These are phyloP conservation scores for Populus tremula DNA, from an alignment of 345 rosid genomes.

Conservation along the genomic window DNA sequence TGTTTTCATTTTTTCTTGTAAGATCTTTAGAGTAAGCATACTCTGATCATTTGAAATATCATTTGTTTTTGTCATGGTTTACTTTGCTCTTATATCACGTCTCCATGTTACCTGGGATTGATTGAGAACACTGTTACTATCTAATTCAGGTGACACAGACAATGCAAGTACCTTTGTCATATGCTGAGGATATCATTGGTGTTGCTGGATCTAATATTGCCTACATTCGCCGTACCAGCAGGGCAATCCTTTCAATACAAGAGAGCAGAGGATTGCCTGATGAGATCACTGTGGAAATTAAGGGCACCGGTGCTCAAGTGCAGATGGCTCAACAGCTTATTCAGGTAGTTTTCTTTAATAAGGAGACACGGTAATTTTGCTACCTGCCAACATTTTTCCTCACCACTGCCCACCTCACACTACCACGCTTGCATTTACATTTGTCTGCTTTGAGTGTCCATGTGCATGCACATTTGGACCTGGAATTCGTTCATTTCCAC, in stretches of 20 bases:
- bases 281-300: conserved; percentile 35
- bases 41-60: neutral
- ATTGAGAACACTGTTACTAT: neutral
- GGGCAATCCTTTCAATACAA: conserved; percentile 32
- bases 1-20: neutral
- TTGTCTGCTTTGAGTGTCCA: neutral
- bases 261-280: conserved; percentile 35
- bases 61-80: neutral
- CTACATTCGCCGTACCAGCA: conserved; percentile 33
- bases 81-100: neutral
- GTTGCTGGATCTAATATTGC: conserved; percentile 37
- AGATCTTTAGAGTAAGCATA: neutral
- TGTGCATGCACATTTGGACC: conserved; percentile 2
- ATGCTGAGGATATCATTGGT: conserved; percentile 40
- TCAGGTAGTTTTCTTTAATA: conserved; percentile 21
- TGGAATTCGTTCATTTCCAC: neutral
- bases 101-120: neutral
- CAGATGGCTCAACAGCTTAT: conserved; percentile 38
- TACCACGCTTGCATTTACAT: neutral
- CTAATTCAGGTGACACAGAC: conserved; percentile 31
- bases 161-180: conserved; percentile 37
- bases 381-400: neutral
- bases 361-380: neutral
- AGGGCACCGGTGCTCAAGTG: conserved; percentile 36
- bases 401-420: neutral